phyloP scores from a whole-genome alignment of 2,329 filamentous ascomycete species.

The Cryphonectria naterciae region DNA sequence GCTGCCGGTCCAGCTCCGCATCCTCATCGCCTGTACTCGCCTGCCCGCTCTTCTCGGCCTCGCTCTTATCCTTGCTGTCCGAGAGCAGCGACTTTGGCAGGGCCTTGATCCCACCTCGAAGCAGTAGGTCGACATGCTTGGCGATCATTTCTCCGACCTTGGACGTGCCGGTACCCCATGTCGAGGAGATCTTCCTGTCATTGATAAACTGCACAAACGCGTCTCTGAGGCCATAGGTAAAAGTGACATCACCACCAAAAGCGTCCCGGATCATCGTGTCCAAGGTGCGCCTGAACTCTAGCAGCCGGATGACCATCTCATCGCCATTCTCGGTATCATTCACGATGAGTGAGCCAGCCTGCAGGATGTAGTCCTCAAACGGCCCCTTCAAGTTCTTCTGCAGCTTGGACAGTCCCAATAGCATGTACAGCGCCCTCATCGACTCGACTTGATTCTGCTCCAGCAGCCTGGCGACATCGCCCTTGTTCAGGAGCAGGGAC shows the following conservation, averaged over 20 bases:
- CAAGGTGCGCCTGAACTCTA: conserved; percentile 79
- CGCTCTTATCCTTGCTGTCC: conserved; percentile 60
- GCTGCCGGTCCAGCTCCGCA: conserved; percentile 84
- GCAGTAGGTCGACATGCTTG: conserved; percentile 89
- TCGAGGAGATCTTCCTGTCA: conserved; percentile 72
- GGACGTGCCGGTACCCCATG: conserved; percentile 81
- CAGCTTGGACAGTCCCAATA: conserved; percentile 74
- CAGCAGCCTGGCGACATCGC: conserved; percentile 73
- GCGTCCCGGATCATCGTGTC: conserved; percentile 77
- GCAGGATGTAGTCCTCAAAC: conserved; percentile 79
- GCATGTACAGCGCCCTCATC: conserved; percentile 75
- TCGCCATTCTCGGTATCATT: conserved; percentile 77
- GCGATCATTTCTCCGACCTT: conserved; percentile 99
- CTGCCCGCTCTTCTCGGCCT: conserved; percentile 64
- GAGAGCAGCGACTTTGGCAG: conserved; percentile 72
- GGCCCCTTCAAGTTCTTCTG: conserved; percentile 71
- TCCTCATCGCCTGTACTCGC: conserved; percentile 82
- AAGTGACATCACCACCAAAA: conserved; percentile 76
- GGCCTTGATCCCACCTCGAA: conserved; percentile 85
- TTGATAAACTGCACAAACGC: conserved; percentile 93
- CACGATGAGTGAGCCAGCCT: conserved; percentile 76
- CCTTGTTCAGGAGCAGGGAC: conserved; percentile 65
- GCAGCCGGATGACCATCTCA: conserved; percentile 82
- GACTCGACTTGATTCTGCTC: conserved; percentile 70
- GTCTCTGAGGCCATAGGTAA: conserved; percentile 79